Base-by-base conservation (phyloP, 108 stramenopile species). In the Thalassiosira profunda region DNA sequence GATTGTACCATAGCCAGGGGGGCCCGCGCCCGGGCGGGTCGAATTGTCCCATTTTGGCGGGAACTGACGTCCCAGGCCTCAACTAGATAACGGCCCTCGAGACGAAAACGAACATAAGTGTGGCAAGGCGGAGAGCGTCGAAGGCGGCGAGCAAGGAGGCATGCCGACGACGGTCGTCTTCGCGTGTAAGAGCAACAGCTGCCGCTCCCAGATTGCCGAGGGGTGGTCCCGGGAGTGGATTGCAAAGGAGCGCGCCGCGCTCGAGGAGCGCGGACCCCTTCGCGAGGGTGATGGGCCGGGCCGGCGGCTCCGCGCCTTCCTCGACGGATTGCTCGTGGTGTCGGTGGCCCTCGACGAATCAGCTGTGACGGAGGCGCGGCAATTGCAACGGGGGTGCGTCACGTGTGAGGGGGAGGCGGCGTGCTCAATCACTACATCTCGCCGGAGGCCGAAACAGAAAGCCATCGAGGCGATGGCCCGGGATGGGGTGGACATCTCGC, bases 121-220 rank as follows among this genome's bases (percentile, higher is more conserved):
- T 26, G 7, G 24, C 18, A 10, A 58, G 40, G 40, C 34, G 34
- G 40, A 34, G 15, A 34, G 40, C n/a, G n/a, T n/a, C n/a, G 56
- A 15, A 29, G 56, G n/a, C n/a, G 6, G 15, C 20, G 28, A 65
- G 42, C 20, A 9, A 42, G 30, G 15, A 4, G 30, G 12, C 51
- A 68, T 76, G 67, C 3, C 67, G 49, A 74, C 67, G 38, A 74
- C 60, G 15, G 62, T 80, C 42, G 70, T 81, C 0, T 81, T 81
- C 36, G 80, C 80, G 18, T 81, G 80, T 60, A 74, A 72, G 25
- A 72, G 70, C 10, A 81, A 81, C 17, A 76, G 75, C 63, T 81
- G 80, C 37, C 62, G 80, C 12, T 76, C 75, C 10, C 80, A 81
- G 44, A 81, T 81, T 74, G 80, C 80, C 2, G 80, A 81, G 38